These are phyloP conservation scores for Saxophila tyrrhenica DNA, from an alignment of 495 filamentous ascomycete species.

Conservation along the genomic window DNA sequence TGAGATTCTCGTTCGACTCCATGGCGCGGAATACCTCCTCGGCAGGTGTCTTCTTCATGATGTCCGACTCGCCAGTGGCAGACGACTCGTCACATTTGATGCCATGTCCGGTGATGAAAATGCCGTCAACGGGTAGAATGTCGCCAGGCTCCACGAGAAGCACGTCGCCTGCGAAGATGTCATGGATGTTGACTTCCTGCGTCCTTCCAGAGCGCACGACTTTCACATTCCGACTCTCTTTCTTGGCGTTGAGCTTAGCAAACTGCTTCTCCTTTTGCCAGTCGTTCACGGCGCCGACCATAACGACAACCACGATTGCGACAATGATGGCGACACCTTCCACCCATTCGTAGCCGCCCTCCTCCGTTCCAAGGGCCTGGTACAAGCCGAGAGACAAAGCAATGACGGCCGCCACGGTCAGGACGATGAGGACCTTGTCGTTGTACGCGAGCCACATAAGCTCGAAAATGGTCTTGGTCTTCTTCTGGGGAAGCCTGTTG, in stretches of 20 bases:
- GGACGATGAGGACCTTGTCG: conserved; percentile 69
- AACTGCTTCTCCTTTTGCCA: conserved; percentile 39
- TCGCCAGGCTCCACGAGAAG: conserved; percentile 81
- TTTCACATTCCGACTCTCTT: conserved; percentile 51
- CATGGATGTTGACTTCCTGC: conserved; percentile 65
- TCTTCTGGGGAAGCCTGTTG: conserved; percentile 61
- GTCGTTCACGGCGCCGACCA: conserved; percentile 36
- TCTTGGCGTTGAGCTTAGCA: conserved; percentile 37
- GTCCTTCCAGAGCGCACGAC: conserved; percentile 66
- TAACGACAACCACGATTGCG: conserved; percentile 34
- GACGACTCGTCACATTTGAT: conserved; percentile 58
- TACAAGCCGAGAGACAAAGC: conserved; percentile 75
- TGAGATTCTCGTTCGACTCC: conserved; percentile 58
- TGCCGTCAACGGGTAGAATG: conserved; percentile 44
- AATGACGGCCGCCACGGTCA: conserved; percentile 67
- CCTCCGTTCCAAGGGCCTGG: conserved; percentile 41
- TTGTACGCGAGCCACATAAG: conserved; percentile 76
- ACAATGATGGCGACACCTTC: conserved; percentile 40
- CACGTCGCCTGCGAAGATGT: conserved; percentile 75
- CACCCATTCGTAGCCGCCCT: conserved; percentile 33
- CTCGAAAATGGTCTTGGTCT: conserved; percentile 57
- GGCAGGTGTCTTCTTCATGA: conserved; percentile 51
- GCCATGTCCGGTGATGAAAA: conserved; percentile 37
- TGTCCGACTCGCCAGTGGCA: conserved; percentile 58
- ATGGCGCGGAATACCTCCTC: conserved; percentile 76